Percentiles rank a stretch among this genome's conserved stretches.
These are phyloP conservation scores for Crucihimalaya himalaica DNA, from an alignment of 345 rosid species.

Conservation along the genomic window DNA sequence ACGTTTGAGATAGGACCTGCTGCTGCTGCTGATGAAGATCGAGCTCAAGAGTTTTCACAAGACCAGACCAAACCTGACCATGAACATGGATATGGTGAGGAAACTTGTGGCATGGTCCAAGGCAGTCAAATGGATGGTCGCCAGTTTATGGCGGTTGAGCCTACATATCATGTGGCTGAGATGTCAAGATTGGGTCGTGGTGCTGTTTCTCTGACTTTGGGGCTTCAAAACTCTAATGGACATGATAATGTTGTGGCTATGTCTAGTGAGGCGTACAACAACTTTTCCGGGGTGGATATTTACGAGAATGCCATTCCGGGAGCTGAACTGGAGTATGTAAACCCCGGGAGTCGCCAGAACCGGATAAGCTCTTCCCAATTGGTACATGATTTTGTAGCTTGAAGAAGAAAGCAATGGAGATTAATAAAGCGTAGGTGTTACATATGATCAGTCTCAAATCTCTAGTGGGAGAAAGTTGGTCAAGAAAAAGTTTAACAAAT, in stretches of 20 bases:
- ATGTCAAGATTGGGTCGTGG: slow-evolving; percentile 61
- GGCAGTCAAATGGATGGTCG: slow-evolving; percentile 55
- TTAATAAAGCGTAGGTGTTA: slow-evolving; percentile 21
- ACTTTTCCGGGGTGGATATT: slow-evolving; percentile 38
- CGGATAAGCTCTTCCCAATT: slow-evolving; percentile 66
- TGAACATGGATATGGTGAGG: slow-evolving; percentile 46
- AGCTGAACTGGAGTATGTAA: slow-evolving; percentile 54
- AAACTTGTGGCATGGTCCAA: slow-evolving; percentile 46
- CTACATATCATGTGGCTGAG: slow-evolving; percentile 50
- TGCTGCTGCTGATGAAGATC: slow-evolving; percentile 5
- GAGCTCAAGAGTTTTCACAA: slow-evolving; percentile 40
- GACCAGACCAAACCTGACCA: slow-evolving; percentile 41
- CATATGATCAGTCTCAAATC: slow-evolving; percentile 22
- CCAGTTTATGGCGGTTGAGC: slow-evolving; percentile 17
- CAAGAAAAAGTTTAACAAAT: background rate
- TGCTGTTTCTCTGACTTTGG: slow-evolving; percentile 80
- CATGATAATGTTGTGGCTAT: slow-evolving; percentile 54
- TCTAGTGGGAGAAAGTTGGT: slow-evolving; percentile 26
- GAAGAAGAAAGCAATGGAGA: slow-evolving; percentile 27
- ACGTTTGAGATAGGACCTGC: slow-evolving; percentile 38
- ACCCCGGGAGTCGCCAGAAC: slow-evolving; percentile 65
- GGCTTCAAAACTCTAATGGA: slow-evolving; percentile 73
- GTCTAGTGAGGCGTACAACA: slow-evolving; percentile 43
- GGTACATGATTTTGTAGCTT: slow-evolving; percentile 78
- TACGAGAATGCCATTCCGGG: slow-evolving; percentile 51